These are phyloP conservation scores for Globisporangium splendens DNA, from an alignment of 352 stramenopile species.

Conservation along the genomic window DNA sequence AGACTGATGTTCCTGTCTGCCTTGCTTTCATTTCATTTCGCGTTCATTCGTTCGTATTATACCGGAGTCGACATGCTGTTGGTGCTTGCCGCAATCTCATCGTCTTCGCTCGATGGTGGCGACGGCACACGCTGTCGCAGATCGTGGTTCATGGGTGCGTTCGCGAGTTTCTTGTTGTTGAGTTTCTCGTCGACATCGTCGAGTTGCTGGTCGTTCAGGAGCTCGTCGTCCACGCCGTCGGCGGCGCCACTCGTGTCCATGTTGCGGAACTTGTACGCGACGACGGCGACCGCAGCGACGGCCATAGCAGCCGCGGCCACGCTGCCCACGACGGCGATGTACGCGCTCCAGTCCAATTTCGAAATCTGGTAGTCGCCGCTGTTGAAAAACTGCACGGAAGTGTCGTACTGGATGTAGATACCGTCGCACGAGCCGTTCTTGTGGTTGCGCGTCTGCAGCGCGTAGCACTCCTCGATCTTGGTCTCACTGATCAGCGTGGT, in stretches of 20 bases:
- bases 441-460: conserved; percentile 72
- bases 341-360: conserved; percentile 46
- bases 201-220: conserved; percentile 23
- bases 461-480: conserved; percentile 53
- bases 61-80: conserved; percentile 6
- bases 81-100: not conserved
- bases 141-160: conserved; percentile 1
- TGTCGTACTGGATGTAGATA: conserved; percentile 67
- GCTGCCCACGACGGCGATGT: conserved; percentile 52
- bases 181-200: conserved; percentile 15
- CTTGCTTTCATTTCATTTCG: not conserved
- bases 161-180: conserved; percentile 3
- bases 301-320: conserved; percentile 46
- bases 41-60: not conserved
- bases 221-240: conserved; percentile 28
- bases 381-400: conserved; percentile 45
- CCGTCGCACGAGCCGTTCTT: conserved; percentile 49
- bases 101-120: conserved; percentile 12
- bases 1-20: no score
- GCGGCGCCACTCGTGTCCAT: conserved; percentile 16
- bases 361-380: conserved; percentile 61
- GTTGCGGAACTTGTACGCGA: conserved; percentile 44
- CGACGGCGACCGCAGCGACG: conserved; percentile 40
- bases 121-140: conserved; percentile 23
- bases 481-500: conserved; percentile 28